Evolutionary conservation across 140 eudicot genomes (phyloP), one percentile per base, ranked within the genome.

Genomic region (Flaveria floridana): DNA sequence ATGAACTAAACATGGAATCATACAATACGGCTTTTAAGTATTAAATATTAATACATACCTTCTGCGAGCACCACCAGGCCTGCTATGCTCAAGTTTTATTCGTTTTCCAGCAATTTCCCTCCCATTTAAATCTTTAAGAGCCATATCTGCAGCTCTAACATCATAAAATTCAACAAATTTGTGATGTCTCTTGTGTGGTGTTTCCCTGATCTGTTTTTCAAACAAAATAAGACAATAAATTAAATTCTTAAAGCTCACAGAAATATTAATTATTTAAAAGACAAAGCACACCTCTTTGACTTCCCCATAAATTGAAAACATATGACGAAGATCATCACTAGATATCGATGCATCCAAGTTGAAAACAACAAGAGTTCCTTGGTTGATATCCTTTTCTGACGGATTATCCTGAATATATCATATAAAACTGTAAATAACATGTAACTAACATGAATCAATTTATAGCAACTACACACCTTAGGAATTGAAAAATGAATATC

Each of bases 401-500:
- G 98, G 98, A 68, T 92, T 92, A 80, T 92, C 98, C 98, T 92
- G 84, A 8, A 82, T 7, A 25, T 47, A 56, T 18, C 30, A 75
- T 12, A 8, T n/a, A 46, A 18, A 68, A 2, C 37, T 39, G 25
- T 48, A 53, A n/a, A 58, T 41, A 61, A 59, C 48, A 72, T 39
- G 34, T 23, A 37, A 70, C 52, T 34, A 57, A 12, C 16, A 21
- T 65, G 25, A 74, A 26, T 10, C 6, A 23, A 64, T 6, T 34
- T 16, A 64, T 3, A 0, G 23, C 1, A 4, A n/a, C 25, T 39
- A 58, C 85, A 68, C 56, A 92, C 98, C 95, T 92, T 92, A 5
- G 98, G 98, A 64, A 92, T 92, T 12, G 98, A 92, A 83, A 92
- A 92, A 86, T 92, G 98, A 74, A 92, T 92, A 76, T 92, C 98